phyloP scores from a whole-genome alignment of 2,329 filamentous ascomycete genomes.

The Exophiala xenobiotica region DNA sequence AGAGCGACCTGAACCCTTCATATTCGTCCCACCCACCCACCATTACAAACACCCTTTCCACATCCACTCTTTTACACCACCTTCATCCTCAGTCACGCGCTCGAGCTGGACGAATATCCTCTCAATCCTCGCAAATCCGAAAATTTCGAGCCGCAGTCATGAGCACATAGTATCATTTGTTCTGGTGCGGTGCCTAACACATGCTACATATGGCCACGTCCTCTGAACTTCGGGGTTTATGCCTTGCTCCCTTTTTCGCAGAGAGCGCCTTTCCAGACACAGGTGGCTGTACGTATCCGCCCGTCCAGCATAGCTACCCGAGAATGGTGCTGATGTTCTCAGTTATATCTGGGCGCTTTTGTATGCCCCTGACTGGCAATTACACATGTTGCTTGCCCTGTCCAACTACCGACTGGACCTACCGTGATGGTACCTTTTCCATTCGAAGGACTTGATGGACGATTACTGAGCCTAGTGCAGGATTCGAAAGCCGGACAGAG shows the following conservation, averaged over 20 bases:
- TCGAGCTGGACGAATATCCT: conserved; percentile 4
- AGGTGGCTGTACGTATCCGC: conserved; percentile 64
- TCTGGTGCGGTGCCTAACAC: conserved; percentile 18
- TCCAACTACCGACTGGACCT: conserved; percentile 76
- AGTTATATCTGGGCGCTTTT: conserved; percentile 65
- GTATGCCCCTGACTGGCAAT: conserved; percentile 48
- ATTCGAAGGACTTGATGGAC: neutral
- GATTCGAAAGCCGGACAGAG: conserved; percentile 57
- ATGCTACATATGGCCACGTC: conserved; percentile 12
- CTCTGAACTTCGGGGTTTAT: conserved; percentile 47
- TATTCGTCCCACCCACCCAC: conserved; percentile 18
- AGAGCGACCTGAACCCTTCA: conserved; percentile 7
- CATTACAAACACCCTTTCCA: conserved; percentile 8
- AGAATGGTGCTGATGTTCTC: conserved; percentile 34
- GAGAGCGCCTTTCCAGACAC: conserved; percentile 57
- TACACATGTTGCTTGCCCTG: conserved; percentile 84
- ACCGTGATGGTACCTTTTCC: conserved; percentile 56
- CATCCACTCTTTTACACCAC: conserved; percentile 1
- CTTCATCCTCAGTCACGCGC: conserved; percentile 4
- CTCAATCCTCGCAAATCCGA: neutral
- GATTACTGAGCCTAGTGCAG: conserved; percentile 33
- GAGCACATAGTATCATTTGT: conserved; percentile 18
- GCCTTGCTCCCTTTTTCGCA: conserved; percentile 69
- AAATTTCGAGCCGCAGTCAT: conserved; percentile 14
- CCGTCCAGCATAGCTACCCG: conserved; percentile 1